phyloP scores from a whole-genome alignment of 768 basidiomycete genomes.

The Leccinum imitatum region DNA sequence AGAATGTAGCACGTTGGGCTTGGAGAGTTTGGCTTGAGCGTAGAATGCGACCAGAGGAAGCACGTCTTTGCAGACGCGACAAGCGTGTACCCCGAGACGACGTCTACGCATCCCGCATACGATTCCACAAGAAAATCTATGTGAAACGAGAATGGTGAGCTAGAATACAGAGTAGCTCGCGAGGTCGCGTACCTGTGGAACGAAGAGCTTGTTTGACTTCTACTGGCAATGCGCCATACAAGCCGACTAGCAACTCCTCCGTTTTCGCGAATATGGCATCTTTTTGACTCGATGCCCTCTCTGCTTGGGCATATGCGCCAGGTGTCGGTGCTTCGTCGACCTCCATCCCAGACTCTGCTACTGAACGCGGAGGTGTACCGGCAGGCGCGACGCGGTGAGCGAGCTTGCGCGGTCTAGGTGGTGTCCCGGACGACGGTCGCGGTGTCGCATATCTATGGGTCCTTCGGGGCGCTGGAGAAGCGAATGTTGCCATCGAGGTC shows the following conservation, averaged over 20 bases:
- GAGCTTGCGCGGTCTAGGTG: constrained; percentile 29
- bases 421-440: constrained; percentile 23
- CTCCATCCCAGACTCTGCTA: constrained; percentile 61
- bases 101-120: too few relatives aligned
- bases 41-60: constrained; percentile 33
- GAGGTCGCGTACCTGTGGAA: constrained; percentile 51
- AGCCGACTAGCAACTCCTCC: constrained; percentile 62
- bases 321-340: constrained; percentile 52
- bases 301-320: constrained; percentile 37
- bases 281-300: constrained; percentile 35
- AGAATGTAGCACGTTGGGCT: constrained; percentile 82
- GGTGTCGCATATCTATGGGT: constrained; percentile 37
- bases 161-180: neutral
- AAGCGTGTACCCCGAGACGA: too few relatives aligned
- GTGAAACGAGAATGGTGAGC: neutral
- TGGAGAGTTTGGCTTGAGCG: constrained; percentile 55
- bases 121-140: constrained; percentile 26
- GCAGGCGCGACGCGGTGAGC: constrained; percentile 21
- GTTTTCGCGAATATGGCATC: constrained; percentile 66
- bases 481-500: constrained; percentile 46
- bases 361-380: constrained; percentile 30
- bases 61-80: too few relatives aligned
- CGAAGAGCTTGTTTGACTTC: constrained; percentile 73
- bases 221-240: constrained; percentile 68
- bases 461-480: constrained; percentile 59